Evolutionary conservation across 176 grass and related monocot species (phyloP).

Genomic region (Oryza brachyantha): DNA sequence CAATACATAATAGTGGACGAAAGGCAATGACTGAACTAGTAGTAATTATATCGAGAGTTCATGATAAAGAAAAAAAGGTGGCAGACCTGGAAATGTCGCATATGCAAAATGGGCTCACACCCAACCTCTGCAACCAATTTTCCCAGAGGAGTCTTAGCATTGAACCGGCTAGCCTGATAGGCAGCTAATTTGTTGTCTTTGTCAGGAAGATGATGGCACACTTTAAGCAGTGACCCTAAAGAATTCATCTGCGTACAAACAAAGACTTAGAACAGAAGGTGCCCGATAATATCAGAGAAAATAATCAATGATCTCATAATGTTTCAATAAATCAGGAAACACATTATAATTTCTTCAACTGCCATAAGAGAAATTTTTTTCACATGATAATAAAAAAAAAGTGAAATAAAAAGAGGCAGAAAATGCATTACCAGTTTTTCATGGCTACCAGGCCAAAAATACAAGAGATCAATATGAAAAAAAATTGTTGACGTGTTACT

Average conservation of each 20-base stretch:
- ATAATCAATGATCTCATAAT: too few species aligned
- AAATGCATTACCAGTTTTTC: background rate
- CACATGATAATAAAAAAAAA: background rate
- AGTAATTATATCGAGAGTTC: background rate
- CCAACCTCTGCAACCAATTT: conserved; percentile 86
- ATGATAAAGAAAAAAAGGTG: conserved; percentile 10
- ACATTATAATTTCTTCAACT: background rate
- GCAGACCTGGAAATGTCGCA: conserved; percentile 93
- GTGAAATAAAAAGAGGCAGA: background rate
- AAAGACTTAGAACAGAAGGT: conserved; percentile 8
- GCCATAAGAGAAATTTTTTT: background rate
- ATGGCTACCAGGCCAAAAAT: background rate
- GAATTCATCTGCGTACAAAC: conserved; percentile 84
- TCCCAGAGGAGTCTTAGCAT: conserved; percentile 75
- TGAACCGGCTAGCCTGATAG: conserved; percentile 73
- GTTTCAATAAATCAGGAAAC: conserved; percentile 5
- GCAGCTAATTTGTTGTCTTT: conserved; percentile 47
- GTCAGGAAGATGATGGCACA: conserved; percentile 86
- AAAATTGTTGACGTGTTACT: background rate
- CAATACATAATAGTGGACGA: background rate
- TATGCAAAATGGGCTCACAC: conserved; percentile 95
- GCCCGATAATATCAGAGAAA: background rate
- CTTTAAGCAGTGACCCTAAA: conserved; percentile 58
- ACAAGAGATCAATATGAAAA: background rate
- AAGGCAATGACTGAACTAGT: background rate